Evolutionary conservation across 208 protist genomes (phyloP), one percentile per base, ranked within the genome.

Genomic region (Leishmania martiniquensis): DNA sequence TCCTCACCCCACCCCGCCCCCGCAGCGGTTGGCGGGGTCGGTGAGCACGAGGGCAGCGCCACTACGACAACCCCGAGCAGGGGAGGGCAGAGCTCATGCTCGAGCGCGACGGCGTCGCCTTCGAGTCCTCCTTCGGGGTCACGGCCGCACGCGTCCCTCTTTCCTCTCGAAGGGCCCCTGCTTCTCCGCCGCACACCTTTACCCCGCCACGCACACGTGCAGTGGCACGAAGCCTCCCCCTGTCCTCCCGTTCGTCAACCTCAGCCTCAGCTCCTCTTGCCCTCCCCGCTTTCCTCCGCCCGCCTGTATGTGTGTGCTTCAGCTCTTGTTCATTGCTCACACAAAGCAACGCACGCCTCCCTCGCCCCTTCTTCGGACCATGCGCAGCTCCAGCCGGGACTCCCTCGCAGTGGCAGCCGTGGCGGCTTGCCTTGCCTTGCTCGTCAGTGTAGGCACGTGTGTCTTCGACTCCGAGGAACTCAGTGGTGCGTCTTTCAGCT

Each of bases 401-500:
- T 25, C 25, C 25, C 45, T 47, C 45, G n/a, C 13, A 12, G 45
- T 37, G 44, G 67, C 29, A 2, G 67, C 45, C 22, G 67, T 42
- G 67, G 45, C 47, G 29, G 20, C 39, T 49, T 72, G 67, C 45
- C 25, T 72, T 7, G 45, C 67, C 6, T 20, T 72, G 67, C n/a
- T 72, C n/a, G 67, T 45, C n/a, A 57, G n/a, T 20, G 29, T 72
- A 1, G 45, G 42, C 45, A 55, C 47, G 67, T 52, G 67, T 55
- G 25, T 68, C 0, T 29, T 72, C 4, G 67, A 72, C 67, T 55
- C 67, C n/a, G 10, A 42, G 45, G 67, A 72, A n/a, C 29, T 72
- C 67, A 45, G n/a, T 0, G 67, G 67, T 45, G 42, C 42, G 12
- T n/a, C 47, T 17, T 72, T 55, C 45, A 39, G 7, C 29, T 72